Evolutionary conservation across 495 filamentous ascomycete species (phyloP), one percentile per base, ranked within the genome.

Genomic region (Rusavskia elegans): DNA sequence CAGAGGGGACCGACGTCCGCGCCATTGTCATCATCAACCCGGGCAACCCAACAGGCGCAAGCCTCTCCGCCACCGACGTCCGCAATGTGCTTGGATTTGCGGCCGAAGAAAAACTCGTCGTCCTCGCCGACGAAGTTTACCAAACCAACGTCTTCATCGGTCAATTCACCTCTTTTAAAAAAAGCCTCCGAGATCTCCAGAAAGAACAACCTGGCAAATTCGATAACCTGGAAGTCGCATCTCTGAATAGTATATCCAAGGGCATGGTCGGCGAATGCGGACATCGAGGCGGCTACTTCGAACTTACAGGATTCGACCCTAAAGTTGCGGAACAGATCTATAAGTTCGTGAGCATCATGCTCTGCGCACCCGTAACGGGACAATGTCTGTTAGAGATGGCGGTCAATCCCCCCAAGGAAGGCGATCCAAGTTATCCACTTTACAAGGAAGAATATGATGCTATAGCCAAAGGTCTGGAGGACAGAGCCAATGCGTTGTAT

Each of bases 221-320:
- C 72, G 86, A 90, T 66, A 64, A 81, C 54, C 71, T 97, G 52
- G 90, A 97, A 68, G 76, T 98, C 51, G 89, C 80, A 21, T 93
- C 84, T 10, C 73, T 92, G 39, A 85, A 92, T 72, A 87, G 82
- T 58, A 72, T 84, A 53, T 92, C 85, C 55, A 97, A 97, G 78
- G 90, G 90, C 59, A 95, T 97, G 89, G 85, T 96, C 11, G 90
- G 90, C 59, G 90, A 97, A 70, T 97, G 90, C 63, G 93, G 92
- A 38, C 92, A 98, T 69, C 86, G 92, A 39, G 93, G 89, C 55
- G 92, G 92, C 46, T 98, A 92, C 72, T 97, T 96, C 63, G 92
- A 98, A 70, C 78, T 98, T 51, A 76, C 85, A 51, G 84, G 84
- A 53, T 97, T 98, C 67, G 82, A 92, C 64, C 75, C 80, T 13